These are phyloP conservation scores for Arthrobotrys conoides DNA, from an alignment of 2,329 filamentous ascomycete genomes.

Conservation along the genomic window DNA sequence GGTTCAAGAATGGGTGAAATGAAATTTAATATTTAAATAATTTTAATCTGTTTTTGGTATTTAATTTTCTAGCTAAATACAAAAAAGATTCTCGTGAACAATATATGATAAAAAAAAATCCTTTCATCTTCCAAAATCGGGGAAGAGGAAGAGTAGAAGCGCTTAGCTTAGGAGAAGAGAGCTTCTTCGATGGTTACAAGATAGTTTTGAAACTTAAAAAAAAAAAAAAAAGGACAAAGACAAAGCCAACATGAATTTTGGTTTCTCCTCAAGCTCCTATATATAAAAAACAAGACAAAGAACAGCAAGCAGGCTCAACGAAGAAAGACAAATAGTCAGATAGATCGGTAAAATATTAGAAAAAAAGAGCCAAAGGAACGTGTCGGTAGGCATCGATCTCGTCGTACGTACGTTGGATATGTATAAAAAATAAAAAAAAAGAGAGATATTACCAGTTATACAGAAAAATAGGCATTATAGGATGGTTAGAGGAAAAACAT, in stretches of 20 bases:
- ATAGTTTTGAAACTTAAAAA: no score
- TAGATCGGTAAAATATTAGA: constrained; percentile 36
- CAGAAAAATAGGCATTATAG: constrained; percentile 38
- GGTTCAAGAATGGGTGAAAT: no score
- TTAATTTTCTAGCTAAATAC: constrained; percentile 15
- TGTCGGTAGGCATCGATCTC: constrained; percentile 58
- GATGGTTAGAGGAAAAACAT: constrained; percentile 55
- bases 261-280: constrained; percentile 53
- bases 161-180: no score
- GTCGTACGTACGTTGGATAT: constrained; percentile 56
- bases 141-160: no score
- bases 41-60: constrained; percentile 46
- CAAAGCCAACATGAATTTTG: constrained; percentile 52
- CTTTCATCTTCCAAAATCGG: not conserved
- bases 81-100: not conserved
- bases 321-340: constrained; percentile 43
- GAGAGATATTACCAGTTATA: constrained; percentile 27
- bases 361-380: constrained; percentile 41
- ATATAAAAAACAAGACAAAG: constrained; percentile 47
- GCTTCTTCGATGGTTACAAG: no score
- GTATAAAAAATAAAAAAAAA: constrained; percentile 16
- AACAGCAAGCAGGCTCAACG: constrained; percentile 49
- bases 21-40: no score
- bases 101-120: not conserved
- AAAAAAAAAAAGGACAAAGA: constrained; percentile 38